These are phyloP conservation scores for Aspergillus fumigatiaffinis DNA, from an alignment of 2,329 filamentous ascomycete genomes.

Conservation along the genomic window DNA sequence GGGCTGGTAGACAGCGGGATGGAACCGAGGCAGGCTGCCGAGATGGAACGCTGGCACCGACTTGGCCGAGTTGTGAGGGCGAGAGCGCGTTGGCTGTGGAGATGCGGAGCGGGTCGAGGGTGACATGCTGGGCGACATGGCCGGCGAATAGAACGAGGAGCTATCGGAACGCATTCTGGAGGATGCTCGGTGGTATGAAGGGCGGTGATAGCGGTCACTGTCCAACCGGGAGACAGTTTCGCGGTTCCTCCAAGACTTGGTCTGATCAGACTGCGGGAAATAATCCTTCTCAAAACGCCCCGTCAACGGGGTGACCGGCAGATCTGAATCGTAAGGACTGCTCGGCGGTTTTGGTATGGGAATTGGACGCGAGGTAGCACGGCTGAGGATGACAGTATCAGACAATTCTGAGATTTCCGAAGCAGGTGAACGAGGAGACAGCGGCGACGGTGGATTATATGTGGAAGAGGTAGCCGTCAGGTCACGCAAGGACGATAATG, in stretches of 20 bases:
- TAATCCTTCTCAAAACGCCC: conserved; percentile 37
- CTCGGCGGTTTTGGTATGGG: conserved; percentile 30
- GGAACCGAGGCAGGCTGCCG: conserved; percentile 42
- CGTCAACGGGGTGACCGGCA: conserved; percentile 37
- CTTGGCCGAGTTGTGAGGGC: conserved; percentile 32
- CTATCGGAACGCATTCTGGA: conserved; percentile 32
- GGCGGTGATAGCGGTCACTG: conserved; percentile 12
- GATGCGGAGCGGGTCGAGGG: conserved; percentile 30
- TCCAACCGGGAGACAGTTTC: conserved; percentile 12
- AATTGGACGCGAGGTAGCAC: conserved; percentile 31
- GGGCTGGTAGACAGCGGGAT: conserved; percentile 43
- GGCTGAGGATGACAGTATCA: conserved; percentile 25
- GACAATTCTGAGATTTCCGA: conserved; percentile 19
- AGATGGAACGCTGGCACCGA: conserved; percentile 37
- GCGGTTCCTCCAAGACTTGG: conserved; percentile 11
- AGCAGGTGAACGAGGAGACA: conserved; percentile 22
- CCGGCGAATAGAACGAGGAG: conserved; percentile 30
- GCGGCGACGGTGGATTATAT: conserved; percentile 31
- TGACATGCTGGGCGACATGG: conserved; percentile 31
- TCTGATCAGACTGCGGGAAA: conserved; percentile 29
- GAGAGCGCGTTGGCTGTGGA: conserved; percentile 32
- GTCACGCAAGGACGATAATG: conserved; percentile 36
- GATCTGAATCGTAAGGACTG: conserved; percentile 25
- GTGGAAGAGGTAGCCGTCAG: conserved; percentile 35
- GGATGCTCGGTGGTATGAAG: conserved; percentile 5